Percentiles rank a stretch among this genome's conserved stretches.
Evolutionary conservation across 2,329 filamentous ascomycete genomes (phyloP).

Genomic region (Ploettnerulaceae sp.): DNA sequence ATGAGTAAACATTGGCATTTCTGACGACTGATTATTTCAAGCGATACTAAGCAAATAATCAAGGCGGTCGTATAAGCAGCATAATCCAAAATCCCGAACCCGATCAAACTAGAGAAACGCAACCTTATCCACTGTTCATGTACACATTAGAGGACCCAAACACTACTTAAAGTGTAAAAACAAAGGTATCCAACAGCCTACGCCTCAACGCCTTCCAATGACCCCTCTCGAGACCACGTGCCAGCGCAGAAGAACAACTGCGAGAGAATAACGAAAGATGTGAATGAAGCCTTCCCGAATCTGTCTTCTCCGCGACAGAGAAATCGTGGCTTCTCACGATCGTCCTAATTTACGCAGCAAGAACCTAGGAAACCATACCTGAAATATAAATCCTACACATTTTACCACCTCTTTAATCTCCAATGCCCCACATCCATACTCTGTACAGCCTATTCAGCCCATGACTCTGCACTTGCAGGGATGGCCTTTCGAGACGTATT

Average conservation of each 20-base stretch:
- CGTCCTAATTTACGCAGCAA: conserved; percentile 9
- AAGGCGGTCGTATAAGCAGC: too few species aligned
- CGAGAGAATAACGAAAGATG: conserved; percentile 23
- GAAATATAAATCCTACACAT: conserved; percentile 4
- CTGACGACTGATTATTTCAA: too few species aligned
- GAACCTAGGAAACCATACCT: conserved; percentile 10
- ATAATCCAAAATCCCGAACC: too few species aligned
- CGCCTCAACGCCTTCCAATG: conserved; percentile 30
- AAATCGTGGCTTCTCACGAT: conserved; percentile 3
- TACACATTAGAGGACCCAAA: not conserved
- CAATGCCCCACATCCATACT: too few species aligned
- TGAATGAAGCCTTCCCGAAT: conserved; percentile 16
- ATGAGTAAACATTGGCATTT: too few species aligned
- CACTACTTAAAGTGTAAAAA: conserved; percentile 5
- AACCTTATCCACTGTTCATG: not conserved
- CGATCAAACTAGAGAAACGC: too few species aligned
- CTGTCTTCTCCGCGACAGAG: not conserved
- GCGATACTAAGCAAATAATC: too few species aligned
- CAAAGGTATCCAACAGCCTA: conserved; percentile 26
- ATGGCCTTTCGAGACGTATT: not conserved
- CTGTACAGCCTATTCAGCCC: conserved; percentile 11
- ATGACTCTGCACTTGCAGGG: not conserved
- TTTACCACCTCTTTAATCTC: not conserved
- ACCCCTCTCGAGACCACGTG: conserved; percentile 27
- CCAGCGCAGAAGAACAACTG: conserved; percentile 27